A percentile compares a stretch with the other conserved stretches of the same genome.
phyloP scores from a whole-genome alignment of 176 grass and related monocot genomes.

The Musa schizocarpa region DNA sequence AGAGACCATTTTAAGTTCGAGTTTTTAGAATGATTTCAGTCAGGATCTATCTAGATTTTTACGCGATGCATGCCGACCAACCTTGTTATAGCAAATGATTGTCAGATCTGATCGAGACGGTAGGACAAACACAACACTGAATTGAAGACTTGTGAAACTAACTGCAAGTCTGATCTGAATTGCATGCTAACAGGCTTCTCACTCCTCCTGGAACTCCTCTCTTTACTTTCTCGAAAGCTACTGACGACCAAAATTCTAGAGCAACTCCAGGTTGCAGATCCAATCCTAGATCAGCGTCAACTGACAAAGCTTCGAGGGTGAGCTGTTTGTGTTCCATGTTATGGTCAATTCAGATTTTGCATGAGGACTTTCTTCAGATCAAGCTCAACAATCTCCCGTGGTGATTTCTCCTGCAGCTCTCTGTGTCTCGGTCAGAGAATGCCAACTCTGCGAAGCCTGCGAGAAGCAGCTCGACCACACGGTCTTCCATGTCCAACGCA shows the following conservation, averaged over 20 bases:
- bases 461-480: not conserved
- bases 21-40: no score
- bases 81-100: no score
- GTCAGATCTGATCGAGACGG: no score
- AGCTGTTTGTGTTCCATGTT: not conserved
- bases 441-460: not conserved
- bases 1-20: no score
- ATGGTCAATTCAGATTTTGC: not conserved
- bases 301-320: slow-evolving; percentile 17
- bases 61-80: no score
- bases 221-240: slow-evolving; percentile 4
- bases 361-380: no score
- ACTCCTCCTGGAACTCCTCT: slow-evolving; percentile 21
- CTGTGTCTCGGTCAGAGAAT: not conserved
- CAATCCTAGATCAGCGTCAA: slow-evolving; percentile 4
- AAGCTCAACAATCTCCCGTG: no score
- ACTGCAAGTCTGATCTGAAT: not conserved
- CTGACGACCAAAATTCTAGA: not conserved
- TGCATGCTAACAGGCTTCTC: slow-evolving; percentile 10
- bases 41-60: no score
- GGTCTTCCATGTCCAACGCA: slow-evolving; percentile 4
- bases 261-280: slow-evolving; percentile 9
- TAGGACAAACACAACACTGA: no score
- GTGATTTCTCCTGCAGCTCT: slow-evolving; percentile 1
- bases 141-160: not conserved